These are phyloP conservation scores for Gossypium gossypioides DNA, from an alignment of 441 rosid species.

Conservation along the genomic window DNA sequence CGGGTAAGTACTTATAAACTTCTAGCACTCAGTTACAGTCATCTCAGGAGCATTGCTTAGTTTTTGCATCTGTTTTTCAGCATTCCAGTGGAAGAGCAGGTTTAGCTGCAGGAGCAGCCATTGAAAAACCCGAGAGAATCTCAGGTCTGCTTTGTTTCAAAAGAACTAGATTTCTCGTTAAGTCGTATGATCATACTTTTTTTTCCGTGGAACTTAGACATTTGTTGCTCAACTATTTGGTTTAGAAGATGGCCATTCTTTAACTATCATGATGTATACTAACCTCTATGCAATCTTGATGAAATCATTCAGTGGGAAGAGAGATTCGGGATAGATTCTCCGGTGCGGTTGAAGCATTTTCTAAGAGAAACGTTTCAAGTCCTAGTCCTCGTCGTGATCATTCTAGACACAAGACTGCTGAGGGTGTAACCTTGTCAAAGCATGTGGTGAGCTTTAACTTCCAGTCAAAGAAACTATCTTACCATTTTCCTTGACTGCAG, in stretches of 20 bases:
- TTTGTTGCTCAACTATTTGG: not conserved
- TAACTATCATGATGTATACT: not conserved
- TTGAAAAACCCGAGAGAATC: constrained; percentile 52
- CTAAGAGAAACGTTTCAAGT: constrained; percentile 50
- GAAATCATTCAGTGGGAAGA: constrained; percentile 43
- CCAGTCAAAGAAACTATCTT: not conserved
- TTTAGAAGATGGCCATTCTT: not conserved
- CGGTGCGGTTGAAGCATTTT: constrained; percentile 87
- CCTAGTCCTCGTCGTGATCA: constrained; percentile 51
- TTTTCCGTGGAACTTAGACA: not conserved
- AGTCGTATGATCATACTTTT: not conserved
- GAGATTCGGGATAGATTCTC: constrained; percentile 80
- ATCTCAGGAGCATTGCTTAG: constrained; percentile 3
- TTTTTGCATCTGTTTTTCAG: constrained; percentile 22
- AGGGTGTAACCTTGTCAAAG: constrained; percentile 54
- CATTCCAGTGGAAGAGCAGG: constrained; percentile 48
- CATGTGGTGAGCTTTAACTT: constrained; percentile 28
- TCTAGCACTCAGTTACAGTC: constrained; percentile 7
- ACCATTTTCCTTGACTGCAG: not conserved
- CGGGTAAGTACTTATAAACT: constrained; percentile 41
- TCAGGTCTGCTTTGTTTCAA: constrained; percentile 34
- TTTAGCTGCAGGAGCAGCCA: constrained; percentile 47
- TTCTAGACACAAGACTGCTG: constrained; percentile 52
- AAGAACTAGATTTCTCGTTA: not conserved
- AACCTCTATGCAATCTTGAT: not conserved